Evolutionary conservation across 1,284 basidiomycete genomes (phyloP).

Genomic region (Ustilago bromivora): DNA sequence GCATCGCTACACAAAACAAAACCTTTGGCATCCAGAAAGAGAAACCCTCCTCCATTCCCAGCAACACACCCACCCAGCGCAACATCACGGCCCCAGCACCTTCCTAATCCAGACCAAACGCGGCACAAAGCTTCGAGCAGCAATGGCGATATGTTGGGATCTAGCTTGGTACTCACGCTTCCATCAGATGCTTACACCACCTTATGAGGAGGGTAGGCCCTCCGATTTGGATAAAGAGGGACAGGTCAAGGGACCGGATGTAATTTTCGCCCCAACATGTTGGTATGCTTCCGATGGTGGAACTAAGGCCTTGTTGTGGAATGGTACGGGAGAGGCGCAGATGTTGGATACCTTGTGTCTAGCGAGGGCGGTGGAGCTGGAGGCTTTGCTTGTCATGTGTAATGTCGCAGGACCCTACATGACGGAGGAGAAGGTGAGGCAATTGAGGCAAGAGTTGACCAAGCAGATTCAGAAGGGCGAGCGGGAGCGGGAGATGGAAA

Average conservation of each 20-base stretch:
- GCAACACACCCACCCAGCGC: constrained; percentile 50
- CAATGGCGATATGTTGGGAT: constrained; percentile 68
- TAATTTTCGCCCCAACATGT: constrained; percentile 67
- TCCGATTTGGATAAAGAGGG: constrained; percentile 37
- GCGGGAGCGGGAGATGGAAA: constrained; percentile 23
- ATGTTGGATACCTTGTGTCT: constrained; percentile 57
- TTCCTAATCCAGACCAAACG: constrained; percentile 63
- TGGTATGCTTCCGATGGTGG: constrained; percentile 68
- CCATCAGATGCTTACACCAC: constrained; percentile 50
- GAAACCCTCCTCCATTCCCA: constrained; percentile 50
- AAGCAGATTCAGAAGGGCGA: background rate
- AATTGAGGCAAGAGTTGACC: constrained; percentile 5
- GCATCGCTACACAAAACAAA: constrained; percentile 65
- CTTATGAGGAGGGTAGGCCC: background rate
- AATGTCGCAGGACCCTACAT: constrained; percentile 62
- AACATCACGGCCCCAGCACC: constrained; percentile 35
- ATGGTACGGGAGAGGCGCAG: constrained; percentile 51
- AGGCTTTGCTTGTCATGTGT: constrained; percentile 63
- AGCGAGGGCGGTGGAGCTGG: constrained; percentile 61
- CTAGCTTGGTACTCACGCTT: constrained; percentile 64
- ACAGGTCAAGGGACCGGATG: constrained; percentile 58
- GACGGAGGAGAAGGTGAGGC: constrained; percentile 13
- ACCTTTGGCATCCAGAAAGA: constrained; percentile 68
- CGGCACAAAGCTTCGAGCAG: constrained; percentile 51
- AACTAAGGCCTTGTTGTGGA: constrained; percentile 56